A percentile compares a stretch with the other conserved stretches of the same genome.
phyloP scores from a whole-genome alignment of 257 asterid genomes.

The Solanum pennellii region DNA sequence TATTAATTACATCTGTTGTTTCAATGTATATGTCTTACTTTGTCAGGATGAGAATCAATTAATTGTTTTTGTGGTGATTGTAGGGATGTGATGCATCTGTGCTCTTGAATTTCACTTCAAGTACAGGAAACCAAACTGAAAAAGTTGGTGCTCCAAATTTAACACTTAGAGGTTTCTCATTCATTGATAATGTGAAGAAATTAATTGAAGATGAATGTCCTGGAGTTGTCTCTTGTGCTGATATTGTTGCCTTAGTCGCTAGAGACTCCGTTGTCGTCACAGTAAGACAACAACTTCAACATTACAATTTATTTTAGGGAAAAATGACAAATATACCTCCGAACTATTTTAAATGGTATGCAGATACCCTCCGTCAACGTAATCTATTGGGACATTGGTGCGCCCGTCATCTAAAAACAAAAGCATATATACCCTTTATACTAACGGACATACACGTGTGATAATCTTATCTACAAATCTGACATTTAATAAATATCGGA shows the following conservation, averaged over 20 bases:
- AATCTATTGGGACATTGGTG: too few species aligned
- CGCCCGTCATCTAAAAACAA: too few species aligned
- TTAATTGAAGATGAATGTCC: constrained; percentile 13
- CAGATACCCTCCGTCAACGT: too few species aligned
- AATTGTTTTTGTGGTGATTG: background rate
- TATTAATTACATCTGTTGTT: background rate
- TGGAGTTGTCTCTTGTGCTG: constrained; percentile 25
- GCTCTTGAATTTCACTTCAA: background rate
- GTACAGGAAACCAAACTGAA: constrained; percentile 6
- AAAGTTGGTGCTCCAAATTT: constrained; percentile 10
- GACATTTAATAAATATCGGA: too few species aligned
- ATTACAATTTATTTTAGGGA: too few species aligned
- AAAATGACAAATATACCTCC: too few species aligned
- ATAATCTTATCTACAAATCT: too few species aligned
- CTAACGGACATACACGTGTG: too few species aligned
- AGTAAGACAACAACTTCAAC: background rate
- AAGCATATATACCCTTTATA: too few species aligned
- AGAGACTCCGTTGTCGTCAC: constrained; percentile 9
- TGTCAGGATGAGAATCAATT: too few species aligned
- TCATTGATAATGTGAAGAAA: constrained; percentile 15
- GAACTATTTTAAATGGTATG: too few species aligned
- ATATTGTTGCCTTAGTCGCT: constrained; percentile 15
- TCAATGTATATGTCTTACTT: too few species aligned
- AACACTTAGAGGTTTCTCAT: constrained; percentile 11
- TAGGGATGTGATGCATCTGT: constrained; percentile 29